Evolutionary conservation across 768 basidiomycete genomes (phyloP), one percentile per base, ranked within the genome.

Genomic region (Collybia sp.): DNA sequence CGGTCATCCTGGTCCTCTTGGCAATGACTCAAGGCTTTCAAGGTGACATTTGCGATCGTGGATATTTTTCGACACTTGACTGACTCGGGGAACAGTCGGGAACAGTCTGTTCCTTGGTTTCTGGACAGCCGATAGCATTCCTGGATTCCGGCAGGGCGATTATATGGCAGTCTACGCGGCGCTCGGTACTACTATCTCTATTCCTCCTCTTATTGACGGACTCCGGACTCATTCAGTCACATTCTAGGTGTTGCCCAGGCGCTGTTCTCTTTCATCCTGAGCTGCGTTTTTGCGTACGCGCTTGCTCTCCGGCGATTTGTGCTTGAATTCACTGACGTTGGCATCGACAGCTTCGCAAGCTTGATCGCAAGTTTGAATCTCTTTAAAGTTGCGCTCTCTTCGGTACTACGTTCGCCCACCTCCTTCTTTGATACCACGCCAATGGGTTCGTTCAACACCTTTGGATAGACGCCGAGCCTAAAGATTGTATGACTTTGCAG

Each of bases 391-490:
- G 83, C 83, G 0, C 63, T 88, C 9, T 57, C 50, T 5, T 68
- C 71, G 11, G 81, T 90, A 3, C 55, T 90, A 44, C 64, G 73
- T 3, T 83, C 83, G 8, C 80, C 83, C 0, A 59, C 72, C 0
- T 75, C 80, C 3, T 88, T 86, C 66, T 87, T 85, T 55, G 86
- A 89, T 56, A 82, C 83, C 0, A 87, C 85, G 0, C 82, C 82
- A 1, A 73, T 82, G 57, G 81, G 82, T 80, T 53, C 30, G 64
- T 49, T 12, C 19, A 45, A 11, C 12, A 17, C 15, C 19, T 17
- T 30, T 30, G 12, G 2, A 3, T 30, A 13, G 17, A 6, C 44
- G 40, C 17, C 30, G 40, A 25, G 15, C 39, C 42, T 5, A 15
- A 15, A 45, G 38, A 9, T 45, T n/a, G 47, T 32, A 12, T 39